phyloP scores from a whole-genome alignment of 805 yeast genomes.

The Sugiyamaella qingdaonensis region DNA sequence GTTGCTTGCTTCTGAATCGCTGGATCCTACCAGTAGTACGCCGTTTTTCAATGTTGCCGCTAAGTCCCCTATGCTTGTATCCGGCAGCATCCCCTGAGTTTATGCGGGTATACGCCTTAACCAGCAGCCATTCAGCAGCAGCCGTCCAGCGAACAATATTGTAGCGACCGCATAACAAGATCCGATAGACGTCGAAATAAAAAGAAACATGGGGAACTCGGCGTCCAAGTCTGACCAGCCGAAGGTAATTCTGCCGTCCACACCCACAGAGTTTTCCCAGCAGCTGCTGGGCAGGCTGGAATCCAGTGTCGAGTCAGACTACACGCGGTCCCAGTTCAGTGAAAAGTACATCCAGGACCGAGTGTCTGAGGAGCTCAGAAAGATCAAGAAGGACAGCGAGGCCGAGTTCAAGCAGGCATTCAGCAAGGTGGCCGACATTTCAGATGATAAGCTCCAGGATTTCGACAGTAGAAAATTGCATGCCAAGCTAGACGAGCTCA shows the following conservation, averaged over 20 bases:
- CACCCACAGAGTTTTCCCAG: constrained; percentile 32
- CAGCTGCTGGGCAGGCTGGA: constrained; percentile 32
- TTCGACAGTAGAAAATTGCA: constrained; percentile 22
- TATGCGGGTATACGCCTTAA: background rate
- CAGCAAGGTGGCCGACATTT: constrained; percentile 12
- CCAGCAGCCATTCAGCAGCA: background rate
- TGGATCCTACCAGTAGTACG: no score
- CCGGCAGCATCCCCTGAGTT: background rate
- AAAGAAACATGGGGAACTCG: constrained; percentile 9
- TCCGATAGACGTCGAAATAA: no score
- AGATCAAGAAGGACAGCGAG: constrained; percentile 30
- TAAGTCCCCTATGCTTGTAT: background rate
- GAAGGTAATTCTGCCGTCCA: constrained; percentile 31
- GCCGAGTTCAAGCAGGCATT: constrained; percentile 24
- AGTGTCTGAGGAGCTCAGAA: constrained; percentile 32
- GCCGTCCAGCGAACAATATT: no score
- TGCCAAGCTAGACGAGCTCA: constrained; percentile 28
- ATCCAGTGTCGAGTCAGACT: constrained; percentile 33
- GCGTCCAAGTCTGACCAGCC: constrained; percentile 13
- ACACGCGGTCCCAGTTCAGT: constrained; percentile 32
- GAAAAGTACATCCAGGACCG: constrained; percentile 33
- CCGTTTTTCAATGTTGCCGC: no score
- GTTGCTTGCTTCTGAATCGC: background rate
- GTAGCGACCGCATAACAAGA: no score
- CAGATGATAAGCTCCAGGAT: constrained; percentile 20